Evolutionary conservation across 202 grass and related monocot genomes (phyloP).

Genomic region (Zizania palustris): DNA sequence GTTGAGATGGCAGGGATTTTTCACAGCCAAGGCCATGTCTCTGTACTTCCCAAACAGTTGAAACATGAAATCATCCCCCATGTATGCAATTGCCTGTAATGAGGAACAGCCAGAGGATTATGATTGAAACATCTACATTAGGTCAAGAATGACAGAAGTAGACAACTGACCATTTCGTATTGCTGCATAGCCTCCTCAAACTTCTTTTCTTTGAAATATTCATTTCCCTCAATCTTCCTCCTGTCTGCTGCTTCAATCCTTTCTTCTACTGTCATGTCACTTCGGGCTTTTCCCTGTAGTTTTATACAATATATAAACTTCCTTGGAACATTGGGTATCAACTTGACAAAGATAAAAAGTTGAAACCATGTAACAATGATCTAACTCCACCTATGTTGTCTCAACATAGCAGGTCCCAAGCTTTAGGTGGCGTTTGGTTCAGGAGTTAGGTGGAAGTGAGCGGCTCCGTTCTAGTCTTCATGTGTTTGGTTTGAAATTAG

Average conservation of each 20-base stretch:
- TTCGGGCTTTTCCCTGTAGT: constrained; percentile 77
- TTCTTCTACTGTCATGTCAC: constrained; percentile 96
- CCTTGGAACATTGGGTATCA: background rate
- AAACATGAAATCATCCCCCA: constrained; percentile 99
- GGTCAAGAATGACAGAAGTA: background rate
- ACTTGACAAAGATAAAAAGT: constrained; percentile 5
- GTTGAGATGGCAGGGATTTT: constrained; percentile 96
- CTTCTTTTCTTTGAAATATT: constrained; percentile 82
- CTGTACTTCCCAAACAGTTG: constrained; percentile 97
- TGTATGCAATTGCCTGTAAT: constrained; percentile 86
- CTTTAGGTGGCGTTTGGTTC: too few relatives aligned
- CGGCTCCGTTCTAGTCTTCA: too few relatives aligned
- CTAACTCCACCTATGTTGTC: background rate
- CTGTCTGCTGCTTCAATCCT: constrained; percentile 90
- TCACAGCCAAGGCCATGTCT: constrained; percentile 96
- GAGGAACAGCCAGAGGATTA: background rate
- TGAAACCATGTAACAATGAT: constrained; percentile 5
- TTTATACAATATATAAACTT: constrained; percentile 30
- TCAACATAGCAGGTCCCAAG: too few relatives aligned
- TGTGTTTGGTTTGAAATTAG: too few relatives aligned
- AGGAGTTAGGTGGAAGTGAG: too few relatives aligned
- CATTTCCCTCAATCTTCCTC: constrained; percentile 84
- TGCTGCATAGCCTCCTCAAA: constrained; percentile 87
- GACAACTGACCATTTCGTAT: constrained; percentile 79
- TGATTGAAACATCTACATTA: constrained; percentile 18